Base-by-base conservation (phyloP, 371 early-diverging fungal genomes). In the Rhizopus delemar region DNA sequence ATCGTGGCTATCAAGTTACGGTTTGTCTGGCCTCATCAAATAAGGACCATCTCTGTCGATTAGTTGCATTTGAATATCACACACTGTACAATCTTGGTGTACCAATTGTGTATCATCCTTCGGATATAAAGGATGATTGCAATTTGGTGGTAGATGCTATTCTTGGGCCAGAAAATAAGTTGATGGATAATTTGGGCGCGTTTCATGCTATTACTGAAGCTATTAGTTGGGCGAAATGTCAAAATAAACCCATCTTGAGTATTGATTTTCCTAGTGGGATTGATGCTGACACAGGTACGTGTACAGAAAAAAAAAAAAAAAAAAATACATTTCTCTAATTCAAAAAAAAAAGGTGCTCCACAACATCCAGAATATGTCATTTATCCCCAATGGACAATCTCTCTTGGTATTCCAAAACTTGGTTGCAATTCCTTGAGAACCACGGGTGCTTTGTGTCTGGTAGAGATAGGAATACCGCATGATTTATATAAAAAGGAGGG, bases 121-220 rank as follows among this genome's bases (percentile, higher is more conserved):
- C 2, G 13, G n/a, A 46, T 51, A 34, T 41, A 41, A 3, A 22
- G 16, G 56, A 50, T 15, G 39, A 43, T 9, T 15, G 35, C 74
- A 91, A 91, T 61, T 51, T 92, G 29, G 85, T 93, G 32, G 74
- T 93, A 45, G 94, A 93, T 69, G 87, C 87, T 12, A 71, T 93
- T 57, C 59, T 90, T 8, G 92, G 90, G 1, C 65, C 83, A 8
- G 80, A 86, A 45, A 78, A 81, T 9, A 76, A 81, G 5, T 64
- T 91, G 34, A 61, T 78, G 6, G 88, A 89, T 53, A 78, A 75
- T 43, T 41, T 64, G 6, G 82, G 84, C 69, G 71, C 36, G 34
- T 73, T 58, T 59, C 75, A 51, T 69, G 79, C 7, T 66, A 68
- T 60, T 74, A 84, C 60, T 59, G 48, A 64, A 4, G 58, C 89